phyloP scores from a whole-genome alignment of 805 yeast species.

The Yarrowia divulgata region DNA sequence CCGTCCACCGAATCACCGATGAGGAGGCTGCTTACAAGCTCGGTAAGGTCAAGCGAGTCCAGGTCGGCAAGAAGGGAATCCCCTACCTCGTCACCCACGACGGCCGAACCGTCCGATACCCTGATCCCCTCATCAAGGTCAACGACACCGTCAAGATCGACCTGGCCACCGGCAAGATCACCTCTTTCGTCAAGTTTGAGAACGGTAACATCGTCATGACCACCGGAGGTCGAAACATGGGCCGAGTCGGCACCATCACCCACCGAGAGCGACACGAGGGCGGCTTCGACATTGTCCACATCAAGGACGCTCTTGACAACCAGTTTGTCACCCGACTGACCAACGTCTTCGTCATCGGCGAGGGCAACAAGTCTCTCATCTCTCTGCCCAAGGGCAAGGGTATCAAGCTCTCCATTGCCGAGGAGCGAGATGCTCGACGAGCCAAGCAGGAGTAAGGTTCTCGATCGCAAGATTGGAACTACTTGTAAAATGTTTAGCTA shows the following conservation, averaged over 20 bases:
- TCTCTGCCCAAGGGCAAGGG: slow-evolving; percentile 99
- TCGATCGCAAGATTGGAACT: not conserved
- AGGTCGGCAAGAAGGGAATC: slow-evolving; percentile 97
- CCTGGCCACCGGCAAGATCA: slow-evolving; percentile 93
- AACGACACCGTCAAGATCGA: slow-evolving; percentile 98
- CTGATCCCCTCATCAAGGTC: slow-evolving; percentile 95
- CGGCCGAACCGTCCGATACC: slow-evolving; percentile 99
- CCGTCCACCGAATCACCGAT: slow-evolving; percentile 98
- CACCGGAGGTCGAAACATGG: slow-evolving; percentile 99
- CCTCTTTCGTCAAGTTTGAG: slow-evolving; percentile 88
- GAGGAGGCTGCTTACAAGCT: slow-evolving; percentile 99
- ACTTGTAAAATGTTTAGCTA: slow-evolving; percentile 6
- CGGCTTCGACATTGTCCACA: slow-evolving; percentile 96
- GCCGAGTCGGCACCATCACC: slow-evolving; percentile 93
- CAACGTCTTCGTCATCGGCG: slow-evolving; percentile 95
- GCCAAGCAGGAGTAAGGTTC: slow-evolving; percentile 32
- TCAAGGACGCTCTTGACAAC: slow-evolving; percentile 94
- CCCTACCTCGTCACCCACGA: slow-evolving; percentile 99
- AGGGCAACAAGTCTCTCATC: slow-evolving; percentile 90
- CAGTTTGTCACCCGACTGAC: slow-evolving; percentile 92
- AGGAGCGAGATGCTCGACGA: slow-evolving; percentile 98
- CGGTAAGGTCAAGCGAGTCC: slow-evolving; percentile 97
- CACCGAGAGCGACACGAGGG: slow-evolving; percentile 99
- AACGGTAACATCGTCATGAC: slow-evolving; percentile 91
- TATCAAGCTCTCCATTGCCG: slow-evolving; percentile 92